These are phyloP conservation scores for Chalciporus piperatus DNA, from an alignment of 768 basidiomycete genomes.

Conservation along the genomic window DNA sequence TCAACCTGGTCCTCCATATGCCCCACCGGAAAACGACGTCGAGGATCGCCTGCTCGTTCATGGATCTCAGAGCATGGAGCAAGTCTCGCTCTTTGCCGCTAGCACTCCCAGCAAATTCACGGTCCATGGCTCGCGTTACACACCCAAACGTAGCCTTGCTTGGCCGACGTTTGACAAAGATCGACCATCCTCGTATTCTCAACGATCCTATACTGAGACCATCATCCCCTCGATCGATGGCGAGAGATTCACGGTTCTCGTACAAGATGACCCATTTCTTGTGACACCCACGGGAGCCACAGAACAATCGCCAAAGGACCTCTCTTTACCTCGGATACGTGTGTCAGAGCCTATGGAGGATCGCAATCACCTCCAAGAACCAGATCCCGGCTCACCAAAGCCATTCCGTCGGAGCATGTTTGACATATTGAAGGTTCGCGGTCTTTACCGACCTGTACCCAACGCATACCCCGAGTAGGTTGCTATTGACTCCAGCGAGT, in stretches of 20 bases:
- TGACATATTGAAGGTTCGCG: constrained; percentile 19
- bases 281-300: background rate
- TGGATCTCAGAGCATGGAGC: constrained; percentile 25
- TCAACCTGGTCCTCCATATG: constrained; percentile 27
- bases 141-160: constrained; percentile 8
- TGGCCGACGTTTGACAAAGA: constrained; percentile 7
- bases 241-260: constrained; percentile 22
- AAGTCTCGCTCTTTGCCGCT: constrained; percentile 22
- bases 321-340: constrained; percentile 3
- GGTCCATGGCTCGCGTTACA: constrained; percentile 27
- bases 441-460: background rate
- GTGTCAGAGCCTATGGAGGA: constrained; percentile 1
- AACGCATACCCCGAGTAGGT: background rate
- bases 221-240: constrained; percentile 25
- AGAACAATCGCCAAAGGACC: background rate
- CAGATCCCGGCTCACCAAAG: constrained; percentile 5
- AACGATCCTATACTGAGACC: constrained; percentile 4
- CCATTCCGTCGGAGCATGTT: constrained; percentile 22
- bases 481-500: background rate
- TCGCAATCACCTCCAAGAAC: background rate
- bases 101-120: constrained; percentile 30
- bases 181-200: constrained; percentile 1
- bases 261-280: constrained; percentile 24
- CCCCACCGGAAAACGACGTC: constrained; percentile 15
- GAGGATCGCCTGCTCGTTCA: constrained; percentile 15